Percentiles rank a stretch among this genome's conserved stretches.
Evolutionary conservation across 2,329 filamentous ascomycete genomes (phyloP).

Genomic region (Orbilia ellipsospora): DNA sequence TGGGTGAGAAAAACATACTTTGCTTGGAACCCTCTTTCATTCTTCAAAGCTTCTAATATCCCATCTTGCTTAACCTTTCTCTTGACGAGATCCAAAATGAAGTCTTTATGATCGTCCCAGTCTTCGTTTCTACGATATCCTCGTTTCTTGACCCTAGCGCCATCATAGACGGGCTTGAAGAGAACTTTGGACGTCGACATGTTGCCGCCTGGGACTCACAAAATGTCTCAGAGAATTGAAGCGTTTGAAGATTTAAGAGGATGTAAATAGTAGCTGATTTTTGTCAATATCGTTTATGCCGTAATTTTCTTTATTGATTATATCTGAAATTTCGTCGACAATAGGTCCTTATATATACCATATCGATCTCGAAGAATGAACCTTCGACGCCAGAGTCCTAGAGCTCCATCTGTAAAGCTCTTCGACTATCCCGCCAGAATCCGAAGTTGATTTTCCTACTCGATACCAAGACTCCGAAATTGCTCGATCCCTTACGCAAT

Average conservation of each 20-base stretch:
- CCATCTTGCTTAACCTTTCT: constrained; percentile 23
- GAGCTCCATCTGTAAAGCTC: too few species aligned
- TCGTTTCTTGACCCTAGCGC: constrained; percentile 29
- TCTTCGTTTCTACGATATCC: constrained; percentile 36
- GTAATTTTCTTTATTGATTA: not conserved
- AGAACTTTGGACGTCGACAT: constrained; percentile 15
- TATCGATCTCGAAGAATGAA: not conserved
- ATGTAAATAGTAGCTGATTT: too few species aligned
- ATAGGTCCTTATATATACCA: constrained; percentile 19
- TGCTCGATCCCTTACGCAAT: too few species aligned
- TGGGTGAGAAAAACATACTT: constrained; percentile 15
- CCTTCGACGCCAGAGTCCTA: too few species aligned
- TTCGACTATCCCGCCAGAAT: too few species aligned
- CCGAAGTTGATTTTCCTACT: too few species aligned
- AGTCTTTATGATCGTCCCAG: constrained; percentile 48
- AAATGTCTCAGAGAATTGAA: not conserved
- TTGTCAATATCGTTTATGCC: too few species aligned
- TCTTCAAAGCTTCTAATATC: constrained; percentile 25
- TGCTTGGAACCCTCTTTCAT: constrained; percentile 27
- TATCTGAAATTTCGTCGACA: not conserved
- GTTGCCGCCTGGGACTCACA: too few species aligned
- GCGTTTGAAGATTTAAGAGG: not conserved
- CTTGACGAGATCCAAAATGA: constrained; percentile 26
- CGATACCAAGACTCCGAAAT: too few species aligned
- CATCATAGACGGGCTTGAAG: constrained; percentile 42